Base-by-base conservation (phyloP, 345 rosid species). In the Physaria fendleri region DNA sequence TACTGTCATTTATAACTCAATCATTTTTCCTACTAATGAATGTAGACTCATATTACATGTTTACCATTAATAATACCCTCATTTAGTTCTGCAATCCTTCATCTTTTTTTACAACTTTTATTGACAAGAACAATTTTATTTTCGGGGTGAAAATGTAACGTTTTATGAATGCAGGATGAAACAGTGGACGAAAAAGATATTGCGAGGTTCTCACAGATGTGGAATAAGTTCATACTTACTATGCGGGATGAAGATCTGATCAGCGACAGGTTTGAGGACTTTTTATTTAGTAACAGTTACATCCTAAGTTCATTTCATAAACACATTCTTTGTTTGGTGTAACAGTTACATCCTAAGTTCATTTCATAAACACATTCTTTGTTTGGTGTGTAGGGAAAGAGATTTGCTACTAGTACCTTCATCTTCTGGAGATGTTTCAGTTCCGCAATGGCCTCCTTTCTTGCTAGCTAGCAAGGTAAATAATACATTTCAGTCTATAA, bases 401-500 rank as follows among this genome's bases (percentile, higher is more conserved):
- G 74, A 90, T 74, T 77, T 93, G 84, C 79, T 93, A 37, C 99
- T 87, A 20, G 83, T 93, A 61, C 99, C 99, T 52, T 83, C 78
- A 66, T 74, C 90, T 60, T 84, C 88, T 52, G 71, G 15, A 59
- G 85, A 78, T 23, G 81, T 83, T 15, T 43, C 88, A 53, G 97
- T 82, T 65, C 71, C 82, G 58, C 99, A 89, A 58, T 93, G 99
- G 99, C 99, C 99, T 34, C 99, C 92, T 20, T 93, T 90, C 59
- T 79, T 93, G 77, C 96, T 93, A 53, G 99, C 99, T 62, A 87
- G 96, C 78, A 93, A 93, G 83, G 99, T 87, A 79, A 73, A 59
- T 58, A 29, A 33, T 53, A 59, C 46, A 34, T 5, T 13, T 64
- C 59, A 22, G 56, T 62, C 47, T 9, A 61, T n/a, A 45, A 38